phyloP scores from a whole-genome alignment of 768 basidiomycete genomes.

The Trametes cubensis region DNA sequence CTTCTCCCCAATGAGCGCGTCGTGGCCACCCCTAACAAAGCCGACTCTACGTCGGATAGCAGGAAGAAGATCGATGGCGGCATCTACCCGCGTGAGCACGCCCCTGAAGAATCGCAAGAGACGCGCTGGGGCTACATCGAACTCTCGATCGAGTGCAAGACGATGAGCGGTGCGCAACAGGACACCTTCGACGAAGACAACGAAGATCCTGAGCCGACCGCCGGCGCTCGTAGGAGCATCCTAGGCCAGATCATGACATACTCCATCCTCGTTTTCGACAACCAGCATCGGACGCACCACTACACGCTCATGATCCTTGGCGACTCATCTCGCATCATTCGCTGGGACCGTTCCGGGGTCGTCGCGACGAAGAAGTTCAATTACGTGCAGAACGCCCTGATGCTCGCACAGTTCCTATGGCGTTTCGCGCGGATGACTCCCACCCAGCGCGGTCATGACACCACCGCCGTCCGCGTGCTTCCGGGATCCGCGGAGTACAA shows the following conservation, averaged over 20 bases:
- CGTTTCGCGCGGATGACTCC: not conserved
- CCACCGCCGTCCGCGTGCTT: not conserved
- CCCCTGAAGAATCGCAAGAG: not conserved
- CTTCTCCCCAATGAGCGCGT: not conserved
- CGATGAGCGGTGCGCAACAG: not conserved
- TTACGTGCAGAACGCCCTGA: not conserved
- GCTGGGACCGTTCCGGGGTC: conserved; percentile 7
- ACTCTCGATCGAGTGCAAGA: conserved; percentile 12
- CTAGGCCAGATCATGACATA: not conserved
- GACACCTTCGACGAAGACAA: conserved; percentile 4
- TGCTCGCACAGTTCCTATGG: conserved; percentile 11
- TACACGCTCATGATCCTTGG: conserved; percentile 13
- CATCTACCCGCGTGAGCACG: not conserved
- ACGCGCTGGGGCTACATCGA: conserved; percentile 1
- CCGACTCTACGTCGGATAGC: not conserved
- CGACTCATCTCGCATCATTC: conserved; percentile 3
- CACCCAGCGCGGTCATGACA: conserved; percentile 2
- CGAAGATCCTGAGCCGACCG: not conserved
- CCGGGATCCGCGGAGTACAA: not conserved
- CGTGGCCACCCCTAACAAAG: not conserved
- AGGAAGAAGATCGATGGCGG: not conserved
- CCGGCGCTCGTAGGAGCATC: not conserved
- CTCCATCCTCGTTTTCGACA: not conserved
- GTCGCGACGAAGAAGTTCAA: conserved; percentile 11
- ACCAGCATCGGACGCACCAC: conserved; percentile 8